Conservation (phyloP, 139 green algal species). For the Coccomyxa sp. region DNA sequence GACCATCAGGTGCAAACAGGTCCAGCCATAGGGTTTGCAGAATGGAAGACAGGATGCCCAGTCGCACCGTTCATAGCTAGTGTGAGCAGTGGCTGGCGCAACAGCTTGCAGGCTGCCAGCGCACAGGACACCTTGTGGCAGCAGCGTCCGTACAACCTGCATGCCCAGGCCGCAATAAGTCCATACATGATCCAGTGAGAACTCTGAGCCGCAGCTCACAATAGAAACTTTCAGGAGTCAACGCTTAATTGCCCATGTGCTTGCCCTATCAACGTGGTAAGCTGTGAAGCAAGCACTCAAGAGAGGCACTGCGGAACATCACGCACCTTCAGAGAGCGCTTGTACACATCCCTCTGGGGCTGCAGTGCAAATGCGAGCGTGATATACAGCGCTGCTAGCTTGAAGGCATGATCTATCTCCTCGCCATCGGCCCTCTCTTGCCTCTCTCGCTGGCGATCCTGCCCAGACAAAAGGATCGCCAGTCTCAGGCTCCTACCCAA, state of each 20-base stretch:
- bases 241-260: neutral
- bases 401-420: constrained; percentile 37
- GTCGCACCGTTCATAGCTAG: no score
- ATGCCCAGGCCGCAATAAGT: no score
- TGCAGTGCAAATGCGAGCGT: constrained; percentile 56
- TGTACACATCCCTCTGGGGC: constrained; percentile 56
- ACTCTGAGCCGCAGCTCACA: no score
- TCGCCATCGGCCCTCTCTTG: constrained; percentile 1
- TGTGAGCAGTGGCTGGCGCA: no score
- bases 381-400: constrained; percentile 70
- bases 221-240: neutral
- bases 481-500: no score
- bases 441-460: constrained; percentile 17
- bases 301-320: no score
- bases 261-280: neutral
- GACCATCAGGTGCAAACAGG: constrained; percentile 31
- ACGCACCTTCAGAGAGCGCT: constrained; percentile 33
- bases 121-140: constrained; percentile 50
- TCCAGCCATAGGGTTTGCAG: no score
- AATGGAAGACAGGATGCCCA: no score
- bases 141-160: constrained; percentile 31
- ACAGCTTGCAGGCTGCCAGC: constrained; percentile 39
- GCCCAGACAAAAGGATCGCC: no score
- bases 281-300: neutral
- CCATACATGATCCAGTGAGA: no score